Conservation (phyloP, 257 asterid genomes). For the Paulownia fortunei region DNA sequence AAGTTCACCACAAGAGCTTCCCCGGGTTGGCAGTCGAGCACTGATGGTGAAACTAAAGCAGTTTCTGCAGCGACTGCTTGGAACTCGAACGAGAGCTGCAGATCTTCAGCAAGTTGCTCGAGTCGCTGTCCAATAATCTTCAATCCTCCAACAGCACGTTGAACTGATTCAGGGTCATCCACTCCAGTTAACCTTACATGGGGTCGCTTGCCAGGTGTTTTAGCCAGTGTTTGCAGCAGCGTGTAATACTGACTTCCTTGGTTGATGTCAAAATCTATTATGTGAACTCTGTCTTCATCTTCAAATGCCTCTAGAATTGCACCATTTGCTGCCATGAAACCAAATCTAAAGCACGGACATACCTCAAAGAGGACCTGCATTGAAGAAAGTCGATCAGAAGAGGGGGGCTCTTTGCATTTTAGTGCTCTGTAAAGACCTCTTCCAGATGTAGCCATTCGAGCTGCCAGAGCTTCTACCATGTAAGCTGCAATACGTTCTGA, state of each 20-base stretch:
- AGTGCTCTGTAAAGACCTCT: slow-evolving; percentile 85
- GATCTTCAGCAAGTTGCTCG: slow-evolving; percentile 65
- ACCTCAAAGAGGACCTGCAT: slow-evolving; percentile 99
- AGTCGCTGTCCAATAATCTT: slow-evolving; percentile 73
- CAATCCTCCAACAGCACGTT: slow-evolving; percentile 78
- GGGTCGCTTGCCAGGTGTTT: slow-evolving; percentile 56
- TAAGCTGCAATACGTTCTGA: slow-evolving; percentile 85
- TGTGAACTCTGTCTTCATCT: slow-evolving; percentile 73
- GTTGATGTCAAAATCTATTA: slow-evolving; percentile 86
- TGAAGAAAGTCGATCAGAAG: slow-evolving; percentile 76
- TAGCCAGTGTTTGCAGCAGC: slow-evolving; percentile 67
- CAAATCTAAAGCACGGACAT: slow-evolving; percentile 89
- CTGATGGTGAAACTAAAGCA: slow-evolving; percentile 59
- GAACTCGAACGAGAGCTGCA: slow-evolving; percentile 70
- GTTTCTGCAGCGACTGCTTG: slow-evolving; percentile 67
- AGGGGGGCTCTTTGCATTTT: slow-evolving; percentile 83
- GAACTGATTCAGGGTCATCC: slow-evolving; percentile 94
- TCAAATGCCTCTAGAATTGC: slow-evolving; percentile 74
- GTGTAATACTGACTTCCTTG: slow-evolving; percentile 98
- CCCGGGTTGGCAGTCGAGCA: slow-evolving; percentile 60
- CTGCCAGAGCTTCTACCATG: slow-evolving; percentile 94
- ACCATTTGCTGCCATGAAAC: slow-evolving; percentile 91
- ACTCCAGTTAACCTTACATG: slow-evolving; percentile 78
- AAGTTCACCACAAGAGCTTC: slow-evolving; percentile 84
- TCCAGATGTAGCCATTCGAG: slow-evolving; percentile 89